Percentiles rank a stretch among this genome's conserved stretches.
phyloP scores from a whole-genome alignment of 768 basidiomycete genomes.

The Tephrocybe rancida region DNA sequence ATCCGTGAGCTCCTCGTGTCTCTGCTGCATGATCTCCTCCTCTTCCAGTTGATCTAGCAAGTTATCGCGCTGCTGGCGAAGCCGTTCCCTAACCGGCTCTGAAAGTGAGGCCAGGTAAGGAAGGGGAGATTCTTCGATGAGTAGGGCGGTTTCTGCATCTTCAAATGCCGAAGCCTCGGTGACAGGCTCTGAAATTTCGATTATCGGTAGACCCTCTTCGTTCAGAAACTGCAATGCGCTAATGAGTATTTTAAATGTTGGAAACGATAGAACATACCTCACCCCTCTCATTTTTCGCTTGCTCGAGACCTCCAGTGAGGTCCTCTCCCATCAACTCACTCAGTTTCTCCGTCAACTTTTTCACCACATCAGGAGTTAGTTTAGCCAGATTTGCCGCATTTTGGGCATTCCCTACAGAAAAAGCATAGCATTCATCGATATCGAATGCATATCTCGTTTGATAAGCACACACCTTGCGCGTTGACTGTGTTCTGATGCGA shows the following conservation, averaged over 20 bases:
- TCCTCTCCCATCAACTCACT: constrained; percentile 56
- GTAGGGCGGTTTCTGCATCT: constrained; percentile 15
- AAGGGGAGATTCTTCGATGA: constrained; percentile 44
- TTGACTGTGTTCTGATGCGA: neutral
- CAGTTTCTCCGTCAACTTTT: constrained; percentile 60
- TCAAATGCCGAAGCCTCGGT: constrained; percentile 19
- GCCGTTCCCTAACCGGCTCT: constrained; percentile 46
- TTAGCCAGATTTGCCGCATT: constrained; percentile 27
- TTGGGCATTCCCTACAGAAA: constrained; percentile 31
- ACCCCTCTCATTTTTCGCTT: constrained; percentile 53
- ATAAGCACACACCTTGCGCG: neutral
- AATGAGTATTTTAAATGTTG: constrained; percentile 18
- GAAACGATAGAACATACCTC: constrained; percentile 56
- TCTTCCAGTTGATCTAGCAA: constrained; percentile 72
- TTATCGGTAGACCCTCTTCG: constrained; percentile 79
- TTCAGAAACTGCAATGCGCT: constrained; percentile 56
- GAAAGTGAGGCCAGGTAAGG: constrained; percentile 50
- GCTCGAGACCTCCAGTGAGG: constrained; percentile 29
- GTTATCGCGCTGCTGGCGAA: constrained; percentile 59
- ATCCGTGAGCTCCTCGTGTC: constrained; percentile 40
- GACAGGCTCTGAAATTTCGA: constrained; percentile 72
- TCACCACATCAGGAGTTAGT: constrained; percentile 49
- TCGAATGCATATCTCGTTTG: neutral
- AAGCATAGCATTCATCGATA: neutral
- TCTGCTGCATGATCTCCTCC: constrained; percentile 57